Percentiles rank a stretch among this genome's conserved stretches.
These are phyloP conservation scores for Chaetomium tenue DNA, from an alignment of 495 filamentous ascomycete genomes.

Conservation along the genomic window DNA sequence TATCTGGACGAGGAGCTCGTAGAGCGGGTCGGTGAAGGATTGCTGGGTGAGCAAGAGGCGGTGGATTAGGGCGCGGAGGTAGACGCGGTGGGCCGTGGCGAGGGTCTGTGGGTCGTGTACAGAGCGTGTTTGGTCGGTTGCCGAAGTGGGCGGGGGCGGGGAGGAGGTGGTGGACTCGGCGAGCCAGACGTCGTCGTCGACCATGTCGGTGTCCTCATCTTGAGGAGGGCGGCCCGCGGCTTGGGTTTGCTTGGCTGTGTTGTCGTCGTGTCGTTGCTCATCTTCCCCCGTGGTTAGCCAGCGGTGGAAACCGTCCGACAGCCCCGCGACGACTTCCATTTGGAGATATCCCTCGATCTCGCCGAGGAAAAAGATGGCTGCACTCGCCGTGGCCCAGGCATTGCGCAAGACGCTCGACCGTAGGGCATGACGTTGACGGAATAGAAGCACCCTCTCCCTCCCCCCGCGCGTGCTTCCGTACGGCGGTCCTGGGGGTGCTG, in stretches of 20 bases:
- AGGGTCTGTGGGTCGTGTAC: conserved; percentile 78
- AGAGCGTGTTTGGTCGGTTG: conserved; percentile 20
- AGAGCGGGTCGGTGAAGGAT: conserved; percentile 67
- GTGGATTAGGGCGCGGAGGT: conserved; percentile 63
- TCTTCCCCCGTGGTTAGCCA: conserved; percentile 45
- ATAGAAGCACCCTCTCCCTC: conserved; percentile 51
- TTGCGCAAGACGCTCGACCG: conserved; percentile 66
- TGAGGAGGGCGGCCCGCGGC: not conserved
- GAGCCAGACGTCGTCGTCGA: conserved; percentile 31
- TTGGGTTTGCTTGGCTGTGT: conserved; percentile 4
- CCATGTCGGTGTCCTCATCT: not conserved
- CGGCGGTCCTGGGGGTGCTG: conserved; percentile 63
- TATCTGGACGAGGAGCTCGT: conserved; percentile 65
- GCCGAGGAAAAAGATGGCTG: conserved; percentile 80
- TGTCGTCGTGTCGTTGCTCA: conserved; percentile 27
- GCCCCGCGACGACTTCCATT: conserved; percentile 78
- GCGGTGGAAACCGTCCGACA: conserved; percentile 64
- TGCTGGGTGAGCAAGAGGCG: conserved; percentile 69
- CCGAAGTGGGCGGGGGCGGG: conserved; percentile 5
- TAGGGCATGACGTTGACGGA: conserved; percentile 57
- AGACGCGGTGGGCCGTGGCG: conserved; percentile 70
- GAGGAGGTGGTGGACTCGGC: conserved; percentile 13
- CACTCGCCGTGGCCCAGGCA: conserved; percentile 82
- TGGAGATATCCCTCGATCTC: conserved; percentile 85
- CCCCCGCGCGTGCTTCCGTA: conserved; percentile 60